A percentile compares a stretch with the other conserved stretches of the same genome.
phyloP scores from a whole-genome alignment of 1,284 basidiomycete genomes.

The Leccinum solheimii region DNA sequence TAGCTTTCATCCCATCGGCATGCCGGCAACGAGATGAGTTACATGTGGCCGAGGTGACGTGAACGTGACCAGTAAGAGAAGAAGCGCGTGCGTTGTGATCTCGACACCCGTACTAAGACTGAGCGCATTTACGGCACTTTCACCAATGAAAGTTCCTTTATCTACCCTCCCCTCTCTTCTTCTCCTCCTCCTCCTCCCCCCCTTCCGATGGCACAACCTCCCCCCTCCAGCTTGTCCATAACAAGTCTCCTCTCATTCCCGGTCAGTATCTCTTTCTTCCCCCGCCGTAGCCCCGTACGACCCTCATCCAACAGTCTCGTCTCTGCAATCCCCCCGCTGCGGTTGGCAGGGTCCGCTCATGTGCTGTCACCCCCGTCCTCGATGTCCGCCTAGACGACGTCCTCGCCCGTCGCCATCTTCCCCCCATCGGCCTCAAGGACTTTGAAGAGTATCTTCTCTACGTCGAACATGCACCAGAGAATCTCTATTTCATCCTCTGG shows the following conservation, averaged over 20 bases:
- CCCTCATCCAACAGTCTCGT: constrained; percentile 45
- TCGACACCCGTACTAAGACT: constrained; percentile 11
- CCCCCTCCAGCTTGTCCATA: constrained; percentile 45
- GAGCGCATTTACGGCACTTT: constrained; percentile 14
- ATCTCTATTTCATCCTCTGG: constrained; percentile 78
- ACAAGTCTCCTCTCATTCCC: constrained; percentile 53
- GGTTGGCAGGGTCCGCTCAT: constrained; percentile 64
- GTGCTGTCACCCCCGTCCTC: constrained; percentile 57
- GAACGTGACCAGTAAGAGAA: background rate
- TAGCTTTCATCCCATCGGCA: constrained; percentile 8
- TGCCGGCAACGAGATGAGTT: constrained; percentile 2
- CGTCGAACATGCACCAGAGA: constrained; percentile 68
- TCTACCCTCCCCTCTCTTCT: background rate
- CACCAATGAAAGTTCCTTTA: background rate
- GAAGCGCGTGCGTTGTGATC: constrained; percentile 13
- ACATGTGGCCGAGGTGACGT: constrained; percentile 13
- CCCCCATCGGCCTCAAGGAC: constrained; percentile 75
- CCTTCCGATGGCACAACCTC: constrained; percentile 39
- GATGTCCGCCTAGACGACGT: constrained; percentile 67
- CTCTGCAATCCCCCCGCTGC: constrained; percentile 69
- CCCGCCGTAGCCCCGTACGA: background rate
- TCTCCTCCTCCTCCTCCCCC: background rate
- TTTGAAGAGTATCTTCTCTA: constrained; percentile 80
- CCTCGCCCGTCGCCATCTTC: constrained; percentile 66
- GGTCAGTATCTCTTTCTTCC: constrained; percentile 15